Evolutionary conservation across 768 basidiomycete species (phyloP), one percentile per base, ranked within the genome.

Genomic region (Boletellus emodensis): DNA sequence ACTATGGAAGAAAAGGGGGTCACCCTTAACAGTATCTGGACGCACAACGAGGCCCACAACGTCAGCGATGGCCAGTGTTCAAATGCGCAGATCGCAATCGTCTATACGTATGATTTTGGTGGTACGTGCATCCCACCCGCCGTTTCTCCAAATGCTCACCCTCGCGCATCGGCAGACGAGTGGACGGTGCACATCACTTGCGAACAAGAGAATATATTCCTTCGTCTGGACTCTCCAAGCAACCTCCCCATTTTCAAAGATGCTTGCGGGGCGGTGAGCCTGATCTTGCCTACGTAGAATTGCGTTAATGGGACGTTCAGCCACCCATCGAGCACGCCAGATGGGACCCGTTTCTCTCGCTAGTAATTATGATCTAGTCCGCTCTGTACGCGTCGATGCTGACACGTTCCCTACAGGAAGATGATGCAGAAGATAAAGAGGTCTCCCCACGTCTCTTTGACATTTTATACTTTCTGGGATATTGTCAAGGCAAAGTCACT

Each of bases 171-270:
- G 17, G 20, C 44, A 59, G 66, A 61, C 24, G 54, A 58, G 30
- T 68, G 62, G 66, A 57, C 49, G 1, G 61, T 68, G 1, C 59
- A 68, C 37, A 57, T 68, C 40, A 64, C 62, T 14, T 60, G 57
- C 13, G 52, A 64, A 4, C 22, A 38, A 18, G 55, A 40, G 2
- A 39, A 53, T 11, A 40, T 55, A 28, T 52, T 62, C 33, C 49
- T 54, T 22, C 34, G 33, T 22, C 30, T 40, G 26, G 49, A 53
- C 11, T 7, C 44, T n/a, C 60, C 20, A 20, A 20, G 20, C 20
- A 20, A 20, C 20, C 28, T 55, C 22, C 66, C 66, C 14, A 37
- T 60, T 15, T 22, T 67, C 42, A 48, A 47, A 30, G n/a, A 24
- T 1, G 66, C 62, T 9, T 36, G 40, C 44, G 66, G 66, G 37